Evolutionary conservation across 2,329 filamentous ascomycete genomes (phyloP).

Genomic region (Aspergillus sp.): DNA sequence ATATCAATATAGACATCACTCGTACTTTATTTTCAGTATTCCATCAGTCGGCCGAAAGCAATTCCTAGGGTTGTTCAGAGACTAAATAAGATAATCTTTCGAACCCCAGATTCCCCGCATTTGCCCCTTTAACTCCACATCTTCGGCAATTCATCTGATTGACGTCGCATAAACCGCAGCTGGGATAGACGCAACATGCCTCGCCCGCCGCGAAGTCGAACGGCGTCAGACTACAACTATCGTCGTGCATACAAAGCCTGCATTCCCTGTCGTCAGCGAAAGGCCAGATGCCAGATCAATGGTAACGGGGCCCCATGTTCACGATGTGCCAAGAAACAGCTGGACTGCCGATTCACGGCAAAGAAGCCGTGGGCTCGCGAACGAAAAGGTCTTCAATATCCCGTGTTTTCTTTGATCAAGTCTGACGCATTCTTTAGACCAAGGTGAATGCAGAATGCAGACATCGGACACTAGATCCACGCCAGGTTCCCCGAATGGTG

Average conservation of each 20-base stretch:
- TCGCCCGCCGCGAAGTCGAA: conserved; percentile 14
- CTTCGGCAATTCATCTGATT: neutral
- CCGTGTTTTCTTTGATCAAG: too few species aligned
- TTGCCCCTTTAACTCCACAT: neutral
- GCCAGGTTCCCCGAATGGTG: neutral
- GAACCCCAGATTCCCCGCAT: neutral
- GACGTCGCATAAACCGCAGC: neutral
- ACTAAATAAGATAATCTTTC: neutral
- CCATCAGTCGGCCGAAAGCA: too few species aligned
- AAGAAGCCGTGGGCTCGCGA: conserved; percentile 24
- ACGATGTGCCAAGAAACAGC: conserved; percentile 41
- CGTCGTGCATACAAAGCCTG: conserved; percentile 49
- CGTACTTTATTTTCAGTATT: too few species aligned
- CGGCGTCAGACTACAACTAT: conserved; percentile 30
- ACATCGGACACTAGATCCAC: neutral
- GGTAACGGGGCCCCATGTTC: conserved; percentile 36
- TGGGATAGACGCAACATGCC: neutral
- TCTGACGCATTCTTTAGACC: neutral
- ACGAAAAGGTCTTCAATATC: neutral
- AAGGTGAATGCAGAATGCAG: neutral
- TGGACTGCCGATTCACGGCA: conserved; percentile 40
- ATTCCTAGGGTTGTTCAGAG: neutral
- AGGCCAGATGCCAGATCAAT: conserved; percentile 44
- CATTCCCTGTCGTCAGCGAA: conserved; percentile 45
- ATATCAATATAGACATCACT: too few species aligned